Percentiles rank a stretch among this genome's conserved stretches.
phyloP scores from a whole-genome alignment of 2,329 filamentous ascomycete species.

The Coniella vitis region DNA sequence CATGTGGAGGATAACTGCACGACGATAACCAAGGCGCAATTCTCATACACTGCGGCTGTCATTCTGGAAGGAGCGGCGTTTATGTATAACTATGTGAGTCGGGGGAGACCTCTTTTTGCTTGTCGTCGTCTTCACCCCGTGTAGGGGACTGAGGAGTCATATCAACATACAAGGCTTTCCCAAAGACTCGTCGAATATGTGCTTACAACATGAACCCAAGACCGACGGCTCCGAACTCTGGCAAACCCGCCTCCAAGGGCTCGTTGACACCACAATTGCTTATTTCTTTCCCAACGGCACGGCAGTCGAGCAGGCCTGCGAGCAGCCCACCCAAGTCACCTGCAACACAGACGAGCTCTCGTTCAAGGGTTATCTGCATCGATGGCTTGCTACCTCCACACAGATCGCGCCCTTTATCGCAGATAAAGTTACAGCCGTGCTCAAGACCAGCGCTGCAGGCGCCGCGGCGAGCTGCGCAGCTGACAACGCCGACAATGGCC shows the following conservation, averaged over 20 bases:
- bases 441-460: constrained; percentile 40
- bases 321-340: constrained; percentile 36
- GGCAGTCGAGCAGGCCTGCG: constrained; percentile 45
- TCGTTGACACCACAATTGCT: constrained; percentile 33
- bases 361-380: constrained; percentile 50
- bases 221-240: constrained; percentile 44
- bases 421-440: constrained; percentile 34
- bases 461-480: constrained; percentile 40
- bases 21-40: constrained; percentile 48
- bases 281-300: constrained; percentile 30
- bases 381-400: constrained; percentile 41
- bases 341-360: constrained; percentile 54
- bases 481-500: constrained; percentile 7
- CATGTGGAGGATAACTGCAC: constrained; percentile 47
- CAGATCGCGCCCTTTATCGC: constrained; percentile 42
- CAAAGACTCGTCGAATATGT: too few species aligned
- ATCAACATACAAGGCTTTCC: too few species aligned
- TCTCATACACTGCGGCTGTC: constrained; percentile 54
- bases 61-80: constrained; percentile 52
- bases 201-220: too few species aligned
- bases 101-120: background rate
- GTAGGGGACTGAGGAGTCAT: too few species aligned
- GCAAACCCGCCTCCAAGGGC: constrained; percentile 41
- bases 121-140: background rate
- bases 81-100: constrained; percentile 54